Evolutionary conservation across 129 eudicot genomes (phyloP).

Genomic region (Pulicaria dysenterica): DNA sequence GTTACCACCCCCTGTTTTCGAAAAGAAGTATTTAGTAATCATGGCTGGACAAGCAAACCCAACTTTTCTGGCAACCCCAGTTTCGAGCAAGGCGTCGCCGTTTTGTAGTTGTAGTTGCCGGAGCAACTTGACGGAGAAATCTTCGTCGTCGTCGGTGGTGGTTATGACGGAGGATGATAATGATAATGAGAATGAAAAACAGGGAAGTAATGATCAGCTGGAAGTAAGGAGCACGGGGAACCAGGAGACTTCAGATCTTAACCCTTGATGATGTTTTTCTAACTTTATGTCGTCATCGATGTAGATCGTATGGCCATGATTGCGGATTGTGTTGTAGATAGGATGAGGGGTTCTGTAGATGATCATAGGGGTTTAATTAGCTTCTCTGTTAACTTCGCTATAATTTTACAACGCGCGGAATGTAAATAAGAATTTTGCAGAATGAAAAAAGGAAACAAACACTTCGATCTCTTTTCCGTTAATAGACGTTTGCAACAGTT

Average conservation of each 20-base stretch:
- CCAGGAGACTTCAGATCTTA: slow-evolving; percentile 9
- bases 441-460: background rate
- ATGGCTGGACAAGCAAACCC: slow-evolving; percentile 72
- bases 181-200: slow-evolving; percentile 23
- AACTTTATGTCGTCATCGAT: background rate
- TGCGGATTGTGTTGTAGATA: slow-evolving; percentile 1
- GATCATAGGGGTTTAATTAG: slow-evolving; percentile 8
- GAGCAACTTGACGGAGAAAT: slow-evolving; percentile 14
- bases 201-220: slow-evolving; percentile 27
- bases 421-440: slow-evolving; percentile 20
- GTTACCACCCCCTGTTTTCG: slow-evolving; percentile 33
- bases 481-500: background rate
- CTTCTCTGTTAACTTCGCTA: background rate
- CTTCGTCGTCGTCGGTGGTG: slow-evolving; percentile 27
- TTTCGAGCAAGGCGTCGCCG: slow-evolving; percentile 45
- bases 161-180: background rate
- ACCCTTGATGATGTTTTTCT: background rate
- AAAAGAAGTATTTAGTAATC: slow-evolving; percentile 60
- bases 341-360: slow-evolving; percentile 24
- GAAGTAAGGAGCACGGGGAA: slow-evolving; percentile 29
- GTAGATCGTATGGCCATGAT: slow-evolving; percentile 12
- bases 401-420: background rate
- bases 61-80: slow-evolving; percentile 59
- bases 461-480: background rate
- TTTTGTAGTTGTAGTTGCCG: slow-evolving; percentile 45